Evolutionary conservation across 2,329 filamentous ascomycete genomes (phyloP), one percentile per base, ranked within the genome.

Genomic region (Aspergillus sp.): DNA sequence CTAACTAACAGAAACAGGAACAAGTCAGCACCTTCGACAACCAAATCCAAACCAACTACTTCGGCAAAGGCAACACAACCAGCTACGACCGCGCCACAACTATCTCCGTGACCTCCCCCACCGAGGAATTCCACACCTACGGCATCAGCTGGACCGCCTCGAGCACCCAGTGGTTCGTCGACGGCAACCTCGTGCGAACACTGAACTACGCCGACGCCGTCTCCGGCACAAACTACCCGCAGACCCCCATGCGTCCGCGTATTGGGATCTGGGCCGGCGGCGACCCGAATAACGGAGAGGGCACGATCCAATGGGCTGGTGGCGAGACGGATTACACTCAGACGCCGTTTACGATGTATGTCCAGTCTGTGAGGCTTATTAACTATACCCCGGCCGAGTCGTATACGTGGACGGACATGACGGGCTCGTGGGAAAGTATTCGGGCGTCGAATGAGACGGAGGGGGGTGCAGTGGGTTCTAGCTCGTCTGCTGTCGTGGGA

Each of bases 21-120:
- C 69, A 68, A 60, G 58, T 76, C 43, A 75, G 75, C 44, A 66
- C 69, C 17, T 66, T 68, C 52, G 66, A 64, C 37, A 64, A 56
- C 31, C 49, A 67, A 24, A 70, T 77, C 31, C 91, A 98, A 77
- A 90, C 89, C 66, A 97, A 98, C 77, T 99, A 96, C 79, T 99
- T 98, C 67, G 91, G 93, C 74, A 97, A 98, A 77, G 95, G 93
- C 58, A 84, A 91, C 67, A 92, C 90, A 0, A 66, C 68, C 7
- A 84, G 84, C 14, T 96, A 95, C 79, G 91, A 96, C 77, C 89
- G 93, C 58, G 93, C 89, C 60, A 88, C 90, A 56, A 91, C 91
- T 73, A 89, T 93, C 73, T 77, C 84, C 2, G 78, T 87, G 68
- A 65, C 78, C 62, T 75, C 82, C 67, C 93, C 89, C 57, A 73